These are phyloP conservation scores for Lentinus brumalis DNA, from an alignment of 768 basidiomycete species.

Conservation along the genomic window DNA sequence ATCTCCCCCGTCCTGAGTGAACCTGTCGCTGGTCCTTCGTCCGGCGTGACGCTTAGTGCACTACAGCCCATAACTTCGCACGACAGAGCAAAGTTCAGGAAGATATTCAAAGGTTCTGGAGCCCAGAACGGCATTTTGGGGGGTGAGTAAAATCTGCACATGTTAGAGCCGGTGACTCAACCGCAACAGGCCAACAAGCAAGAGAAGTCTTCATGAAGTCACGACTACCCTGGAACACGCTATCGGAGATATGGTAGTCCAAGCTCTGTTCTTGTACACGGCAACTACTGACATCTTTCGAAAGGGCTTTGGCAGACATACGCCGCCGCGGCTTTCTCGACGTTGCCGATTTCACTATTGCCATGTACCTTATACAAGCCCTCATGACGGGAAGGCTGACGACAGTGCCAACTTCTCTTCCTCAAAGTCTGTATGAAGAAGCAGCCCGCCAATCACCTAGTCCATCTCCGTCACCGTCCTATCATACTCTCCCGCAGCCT, in stretches of 20 bases:
- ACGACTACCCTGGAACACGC: slow-evolving; percentile 37
- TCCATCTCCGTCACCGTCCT: not conserved
- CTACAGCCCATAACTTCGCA: slow-evolving; percentile 51
- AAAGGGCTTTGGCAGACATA: slow-evolving; percentile 64
- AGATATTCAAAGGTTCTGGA: slow-evolving; percentile 51
- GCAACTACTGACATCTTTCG: not conserved
- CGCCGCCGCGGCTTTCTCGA: slow-evolving; percentile 62
- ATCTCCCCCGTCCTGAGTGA: slow-evolving; percentile 13
- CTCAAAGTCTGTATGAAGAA: slow-evolving; percentile 48
- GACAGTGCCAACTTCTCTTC: slow-evolving; percentile 42
- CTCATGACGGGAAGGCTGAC: slow-evolving; percentile 46
- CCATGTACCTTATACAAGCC: slow-evolving; percentile 68
- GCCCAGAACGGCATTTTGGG: slow-evolving; percentile 56
- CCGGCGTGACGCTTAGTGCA: not conserved
- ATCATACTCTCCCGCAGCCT: not conserved
- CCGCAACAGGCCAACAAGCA: slow-evolving; percentile 53
- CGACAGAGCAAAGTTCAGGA: slow-evolving; percentile 56
- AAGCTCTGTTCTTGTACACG: too few relatives aligned
- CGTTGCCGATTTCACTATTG: slow-evolving; percentile 67
- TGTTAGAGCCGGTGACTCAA: not conserved
- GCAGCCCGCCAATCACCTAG: slow-evolving; percentile 22
- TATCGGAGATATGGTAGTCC: slow-evolving; percentile 20
- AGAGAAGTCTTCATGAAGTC: slow-evolving; percentile 65
- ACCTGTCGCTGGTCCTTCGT: slow-evolving; percentile 6
- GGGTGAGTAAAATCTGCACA: slow-evolving; percentile 37